Evolutionary conservation across 2,329 filamentous ascomycete species (phyloP), one percentile per base, ranked within the genome.

Genomic region (Nemania abortiva): DNA sequence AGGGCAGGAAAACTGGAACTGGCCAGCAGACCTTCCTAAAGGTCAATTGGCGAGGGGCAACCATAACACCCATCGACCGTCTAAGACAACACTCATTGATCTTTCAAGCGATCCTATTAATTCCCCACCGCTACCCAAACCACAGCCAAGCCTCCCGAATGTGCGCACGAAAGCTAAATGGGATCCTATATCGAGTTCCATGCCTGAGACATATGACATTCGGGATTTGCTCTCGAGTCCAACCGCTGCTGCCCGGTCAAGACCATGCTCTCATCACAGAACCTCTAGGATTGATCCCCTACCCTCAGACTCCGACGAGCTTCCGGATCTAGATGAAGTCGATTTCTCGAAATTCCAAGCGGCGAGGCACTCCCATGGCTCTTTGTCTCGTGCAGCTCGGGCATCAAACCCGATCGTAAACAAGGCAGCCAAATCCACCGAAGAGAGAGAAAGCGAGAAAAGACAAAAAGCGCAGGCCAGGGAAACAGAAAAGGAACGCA

Each of bases 161-260:
- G 2, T 58, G 55, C 62, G 37, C 39, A 65, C 73, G 22, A 73
- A 76, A 4, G 75, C 74, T 2, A 77, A 78, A 0, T 86, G 84
- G 84, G 84, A 86, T 72, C 85, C 84, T 0, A 87, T 87, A 59
- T 87, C 85, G 0, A 88, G 85, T 74, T 87, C 84, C 0, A 85
- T 84, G 3, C 86, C 85, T 0, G 82, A 86, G 54, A 65, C 66
- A 76, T 64, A 75, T 22, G 66, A 66, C 18, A 37, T 64, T n/a
- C 60, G 77, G 4, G 34, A 70, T 34, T 56, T 63, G 5, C 60
- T 74, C 13, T 63, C 69, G 13, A 73, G 65, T 22, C 72, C 66
- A 13, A 52, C 67, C n/a, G 20, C 18, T 15, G 7, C 22, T 0
- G 49, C 76, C n/a, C 67, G 64, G 7, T 27, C 50, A 20, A 75